Conservation (phyloP, 2,329 filamentous ascomycete species). For the Phyllosticta ampelicida region DNA sequence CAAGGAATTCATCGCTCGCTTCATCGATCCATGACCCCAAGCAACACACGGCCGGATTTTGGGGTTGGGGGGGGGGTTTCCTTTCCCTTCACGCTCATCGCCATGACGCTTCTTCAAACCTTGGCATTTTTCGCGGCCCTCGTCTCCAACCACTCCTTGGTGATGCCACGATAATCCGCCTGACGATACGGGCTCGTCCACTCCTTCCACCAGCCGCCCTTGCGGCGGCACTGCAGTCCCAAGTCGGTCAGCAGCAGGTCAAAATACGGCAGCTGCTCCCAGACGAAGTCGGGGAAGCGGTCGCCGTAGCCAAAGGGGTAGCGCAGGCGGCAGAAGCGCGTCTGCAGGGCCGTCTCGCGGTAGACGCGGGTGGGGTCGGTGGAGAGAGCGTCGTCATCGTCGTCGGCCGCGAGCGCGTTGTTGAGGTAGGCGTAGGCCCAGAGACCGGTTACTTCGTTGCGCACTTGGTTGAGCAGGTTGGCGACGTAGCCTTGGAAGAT, state of each 20-base stretch:
- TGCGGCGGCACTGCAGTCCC: conserved; percentile 46
- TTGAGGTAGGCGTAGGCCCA: conserved; percentile 53
- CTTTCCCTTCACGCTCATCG: no score
- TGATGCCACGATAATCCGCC: conserved; percentile 46
- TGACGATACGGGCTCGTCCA: conserved; percentile 47
- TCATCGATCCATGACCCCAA: no score
- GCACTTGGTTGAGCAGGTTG: conserved; percentile 27
- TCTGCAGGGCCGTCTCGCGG: conserved; percentile 45
- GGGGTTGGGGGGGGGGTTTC: no score
- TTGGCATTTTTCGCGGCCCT: background rate
- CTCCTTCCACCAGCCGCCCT: conserved; percentile 41
- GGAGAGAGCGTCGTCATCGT: conserved; percentile 3
- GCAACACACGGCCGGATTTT: no score
- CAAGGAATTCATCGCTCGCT: no score
- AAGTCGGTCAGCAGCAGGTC: conserved; percentile 58
- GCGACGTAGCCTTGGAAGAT: conserved; percentile 29
- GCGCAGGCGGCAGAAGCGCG: conserved; percentile 58
- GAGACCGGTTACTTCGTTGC: conserved; percentile 30
- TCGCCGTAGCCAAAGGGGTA: conserved; percentile 56
- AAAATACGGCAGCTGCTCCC: conserved; percentile 64
- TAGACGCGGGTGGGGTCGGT: conserved; percentile 13
- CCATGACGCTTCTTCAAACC: no score
- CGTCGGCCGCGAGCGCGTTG: conserved; percentile 19
- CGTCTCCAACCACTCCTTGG: conserved; percentile 40
- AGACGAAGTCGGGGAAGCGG: conserved; percentile 58